Evolutionary conservation across 1,139 yeast genomes (phyloP).

Genomic region (Casaregolazyma lundiana): DNA sequence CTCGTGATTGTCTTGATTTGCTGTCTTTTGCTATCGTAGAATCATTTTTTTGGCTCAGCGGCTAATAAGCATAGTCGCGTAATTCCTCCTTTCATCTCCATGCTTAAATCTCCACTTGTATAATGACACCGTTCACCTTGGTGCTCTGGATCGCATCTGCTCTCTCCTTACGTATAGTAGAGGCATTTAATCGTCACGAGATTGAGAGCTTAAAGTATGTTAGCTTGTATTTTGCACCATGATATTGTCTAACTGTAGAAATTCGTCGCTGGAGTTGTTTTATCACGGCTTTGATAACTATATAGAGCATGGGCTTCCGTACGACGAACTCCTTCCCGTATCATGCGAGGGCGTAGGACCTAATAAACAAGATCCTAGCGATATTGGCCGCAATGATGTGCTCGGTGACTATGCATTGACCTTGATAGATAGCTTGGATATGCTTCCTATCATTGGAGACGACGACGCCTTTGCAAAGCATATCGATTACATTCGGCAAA

Average conservation of each 20-base stretch:
- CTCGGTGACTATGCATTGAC: constrained; percentile 81
- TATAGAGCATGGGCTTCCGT: constrained; percentile 67
- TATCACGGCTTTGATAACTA: constrained; percentile 77
- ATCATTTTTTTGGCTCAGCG: no score
- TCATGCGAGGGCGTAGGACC: constrained; percentile 67
- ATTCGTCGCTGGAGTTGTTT: constrained; percentile 56
- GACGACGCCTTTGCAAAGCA: constrained; percentile 48
- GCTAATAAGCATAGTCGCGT: no score
- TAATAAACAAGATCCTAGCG: constrained; percentile 48
- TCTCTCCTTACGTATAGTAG: background rate
- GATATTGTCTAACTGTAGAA: constrained; percentile 9
- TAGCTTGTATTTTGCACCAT: background rate
- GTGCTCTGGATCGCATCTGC: background rate
- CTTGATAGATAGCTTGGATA: constrained; percentile 71
- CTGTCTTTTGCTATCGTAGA: no score
- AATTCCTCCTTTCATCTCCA: background rate
- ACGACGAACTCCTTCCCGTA: constrained; percentile 75
- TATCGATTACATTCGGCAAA: constrained; percentile 43
- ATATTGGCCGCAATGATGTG: constrained; percentile 71
- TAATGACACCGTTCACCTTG: background rate
- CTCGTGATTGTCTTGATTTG: no score
- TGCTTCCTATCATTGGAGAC: constrained; percentile 68
- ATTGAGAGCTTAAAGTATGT: constrained; percentile 7
- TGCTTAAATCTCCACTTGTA: background rate
- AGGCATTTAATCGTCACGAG: constrained; percentile 6